Conservation (phyloP, 2,329 filamentous ascomycete genomes). For the Xylaria sp. region DNA sequence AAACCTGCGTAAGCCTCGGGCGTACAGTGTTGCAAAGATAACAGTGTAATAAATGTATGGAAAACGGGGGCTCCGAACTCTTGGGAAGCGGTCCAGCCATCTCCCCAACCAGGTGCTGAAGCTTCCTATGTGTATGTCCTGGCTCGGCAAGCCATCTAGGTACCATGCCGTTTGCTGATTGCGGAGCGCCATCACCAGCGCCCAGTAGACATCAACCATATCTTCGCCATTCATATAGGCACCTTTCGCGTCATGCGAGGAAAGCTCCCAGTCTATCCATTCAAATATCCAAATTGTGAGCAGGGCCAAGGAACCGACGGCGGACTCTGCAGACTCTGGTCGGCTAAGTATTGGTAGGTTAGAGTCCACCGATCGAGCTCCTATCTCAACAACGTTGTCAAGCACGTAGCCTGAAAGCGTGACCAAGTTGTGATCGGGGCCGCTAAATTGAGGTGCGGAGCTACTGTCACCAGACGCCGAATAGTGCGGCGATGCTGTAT, state of each 20-base stretch:
- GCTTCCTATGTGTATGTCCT: background rate
- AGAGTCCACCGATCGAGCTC: background rate
- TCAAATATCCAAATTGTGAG: background rate
- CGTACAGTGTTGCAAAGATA: background rate
- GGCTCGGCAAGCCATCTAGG: background rate
- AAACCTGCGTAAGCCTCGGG: background rate
- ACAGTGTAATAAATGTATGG: background rate
- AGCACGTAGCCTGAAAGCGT: background rate
- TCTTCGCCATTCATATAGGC: background rate
- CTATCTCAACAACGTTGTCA: background rate
- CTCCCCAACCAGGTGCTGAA: background rate
- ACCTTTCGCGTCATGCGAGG: background rate
- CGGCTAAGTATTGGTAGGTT: background rate
- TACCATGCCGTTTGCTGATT: conserved; percentile 4
- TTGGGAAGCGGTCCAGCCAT: background rate
- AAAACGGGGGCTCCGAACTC: background rate
- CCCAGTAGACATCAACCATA: conserved; percentile 8
- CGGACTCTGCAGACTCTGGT: background rate
- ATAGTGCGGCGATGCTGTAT: background rate
- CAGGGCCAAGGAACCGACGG: background rate
- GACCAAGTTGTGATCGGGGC: background rate
- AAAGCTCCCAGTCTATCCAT: background rate
- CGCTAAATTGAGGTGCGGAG: background rate
- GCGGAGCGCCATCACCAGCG: background rate
- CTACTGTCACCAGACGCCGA: conserved; percentile 3